phyloP scores from a whole-genome alignment of 2,329 filamentous ascomycete genomes.

The Chrysosporium keratinophilum region DNA sequence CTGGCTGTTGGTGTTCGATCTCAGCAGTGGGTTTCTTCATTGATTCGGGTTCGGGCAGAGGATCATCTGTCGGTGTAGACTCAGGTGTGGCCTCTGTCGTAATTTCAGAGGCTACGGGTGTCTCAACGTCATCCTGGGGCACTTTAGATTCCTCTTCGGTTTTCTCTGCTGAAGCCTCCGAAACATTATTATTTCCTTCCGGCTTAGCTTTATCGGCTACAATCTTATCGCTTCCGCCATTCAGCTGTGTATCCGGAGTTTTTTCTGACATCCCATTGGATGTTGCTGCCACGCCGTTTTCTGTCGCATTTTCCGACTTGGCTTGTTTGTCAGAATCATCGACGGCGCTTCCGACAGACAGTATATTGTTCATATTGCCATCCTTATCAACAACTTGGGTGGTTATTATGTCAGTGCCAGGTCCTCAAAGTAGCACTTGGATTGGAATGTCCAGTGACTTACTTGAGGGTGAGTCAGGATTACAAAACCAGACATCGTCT shows the following conservation, averaged over 20 bases:
- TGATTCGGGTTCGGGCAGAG: neutral
- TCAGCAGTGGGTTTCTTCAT: constrained; percentile 7
- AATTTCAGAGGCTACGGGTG: neutral
- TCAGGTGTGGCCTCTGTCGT: neutral
- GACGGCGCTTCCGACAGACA: constrained; percentile 11
- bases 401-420: neutral
- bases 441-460: constrained; percentile 7
- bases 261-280: neutral
- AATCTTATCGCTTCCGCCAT: neutral
- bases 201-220: neutral
- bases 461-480: constrained; percentile 23
- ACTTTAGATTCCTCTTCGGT: neutral
- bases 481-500: constrained; percentile 22
- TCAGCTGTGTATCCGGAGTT: neutral
- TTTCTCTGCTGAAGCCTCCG: constrained; percentile 13
- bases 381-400: constrained; percentile 19
- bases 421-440: neutral
- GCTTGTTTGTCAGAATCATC: constrained; percentile 11
- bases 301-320: constrained; percentile 3
- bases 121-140: neutral
- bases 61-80: neutral
- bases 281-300: neutral
- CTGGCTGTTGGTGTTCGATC: constrained; percentile 3
- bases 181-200: neutral
- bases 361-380: constrained; percentile 20